Base-by-base conservation (phyloP, 2,329 filamentous ascomycete species). In the Graphium sp. region DNA sequence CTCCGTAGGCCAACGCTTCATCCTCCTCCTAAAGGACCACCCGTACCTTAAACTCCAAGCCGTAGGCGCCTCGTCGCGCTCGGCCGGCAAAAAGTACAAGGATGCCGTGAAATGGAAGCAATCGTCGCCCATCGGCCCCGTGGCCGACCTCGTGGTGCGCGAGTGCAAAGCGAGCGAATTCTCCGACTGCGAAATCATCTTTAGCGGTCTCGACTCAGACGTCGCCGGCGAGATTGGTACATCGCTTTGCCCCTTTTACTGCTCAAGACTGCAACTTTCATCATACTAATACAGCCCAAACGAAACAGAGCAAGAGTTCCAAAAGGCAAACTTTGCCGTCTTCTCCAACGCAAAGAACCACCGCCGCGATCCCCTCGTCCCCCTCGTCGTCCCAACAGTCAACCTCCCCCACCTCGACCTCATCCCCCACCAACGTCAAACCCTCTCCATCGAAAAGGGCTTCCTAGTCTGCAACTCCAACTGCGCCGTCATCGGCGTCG, bases 271-370 rank as follows among this genome's bases (percentile, higher is more conserved):
- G n/a, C n/a, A n/a, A n/a, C n/a, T n/a, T n/a, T n/a, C n/a, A n/a
- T n/a, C 25, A 29, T 18, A 34, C 24, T 7, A 22, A 15, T 18
- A 26, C 24, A 5, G 14, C 14, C 12, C 15, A 10, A 32, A 43
- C 28, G n/a, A 8, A 22, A 12, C 42, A 85, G 85, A 95, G 54
- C 81, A 81, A 68, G 80, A 80, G 41, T 95, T 95, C 53, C 66
- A 92, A 45, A 78, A 77, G 47, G 76, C 83, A 35, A 75, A 93
- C 46, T 72, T 94, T 29, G 74, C 82, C 44, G 79, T 94, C 49
- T 95, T 98, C 62, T 93, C 84, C 44, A 98, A 95, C 53, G 85
- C 89, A 29, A 94, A 94, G 57, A 95, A 94, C 68, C 83, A 93
- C 66, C 79, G 89, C 43, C 77, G 77, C 48, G 76, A 93, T 49